These are phyloP conservation scores for Botryotinia calthae DNA, from an alignment of 2,329 filamentous ascomycete species.

Conservation along the genomic window DNA sequence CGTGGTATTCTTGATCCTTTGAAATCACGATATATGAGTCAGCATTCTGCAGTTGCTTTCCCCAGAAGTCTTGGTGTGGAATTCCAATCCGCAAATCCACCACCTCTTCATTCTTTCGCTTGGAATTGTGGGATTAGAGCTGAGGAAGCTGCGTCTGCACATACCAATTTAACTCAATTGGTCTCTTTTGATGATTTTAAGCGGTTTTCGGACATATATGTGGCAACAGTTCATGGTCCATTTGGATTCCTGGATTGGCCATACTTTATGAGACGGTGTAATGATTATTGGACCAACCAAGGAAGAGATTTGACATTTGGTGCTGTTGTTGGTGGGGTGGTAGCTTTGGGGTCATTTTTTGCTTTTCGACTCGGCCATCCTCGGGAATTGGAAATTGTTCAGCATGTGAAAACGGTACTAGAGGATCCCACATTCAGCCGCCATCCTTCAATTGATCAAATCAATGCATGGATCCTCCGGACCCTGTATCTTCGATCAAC, in stretches of 20 bases:
- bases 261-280: conserved; percentile 31
- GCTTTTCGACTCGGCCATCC: conserved; percentile 28
- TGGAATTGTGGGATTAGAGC: conserved; percentile 40
- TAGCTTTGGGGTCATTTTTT: conserved; percentile 41
- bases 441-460: conserved; percentile 27
- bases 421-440: conserved; percentile 24
- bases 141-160: conserved; percentile 26
- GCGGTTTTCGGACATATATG: conserved; percentile 34
- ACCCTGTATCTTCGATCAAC: conserved; percentile 35
- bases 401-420: conserved; percentile 31
- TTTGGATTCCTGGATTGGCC: conserved; percentile 39
- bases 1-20: conserved; percentile 22
- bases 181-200: conserved; percentile 17
- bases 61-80: conserved; percentile 38
- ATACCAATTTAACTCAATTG: conserved; percentile 29
- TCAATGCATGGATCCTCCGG: conserved; percentile 32
- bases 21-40: conserved; percentile 26
- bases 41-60: conserved; percentile 39
- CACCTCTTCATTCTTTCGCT: conserved; percentile 42
- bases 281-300: conserved; percentile 37
- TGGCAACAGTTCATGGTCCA: conserved; percentile 35
- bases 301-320: conserved; percentile 37
- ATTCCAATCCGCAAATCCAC: conserved; percentile 38
- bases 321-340: conserved; percentile 38
- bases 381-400: conserved; percentile 35